Evolutionary conservation across 108 stramenopile species (phyloP), one percentile per base, ranked within the genome.

Genomic region (Pseudonitzschia multistriata): DNA sequence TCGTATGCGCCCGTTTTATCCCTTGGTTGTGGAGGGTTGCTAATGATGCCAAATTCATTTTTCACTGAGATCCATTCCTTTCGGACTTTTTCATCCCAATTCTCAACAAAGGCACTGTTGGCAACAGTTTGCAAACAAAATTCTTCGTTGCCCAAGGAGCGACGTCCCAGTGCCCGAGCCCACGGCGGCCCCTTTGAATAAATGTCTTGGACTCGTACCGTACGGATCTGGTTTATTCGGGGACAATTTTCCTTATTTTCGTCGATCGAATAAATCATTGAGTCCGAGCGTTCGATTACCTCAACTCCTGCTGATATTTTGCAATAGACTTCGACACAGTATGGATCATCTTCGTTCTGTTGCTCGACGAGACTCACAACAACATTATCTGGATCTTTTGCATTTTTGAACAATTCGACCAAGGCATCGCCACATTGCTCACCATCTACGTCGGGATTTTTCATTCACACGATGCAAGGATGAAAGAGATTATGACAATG

Each of bases 71-170:
- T 73, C 95, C 95, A 98, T 68, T 96, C 84, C 19, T 81, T 24
- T 49, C 87, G 63, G 3, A 86, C 74, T 33, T 74, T 55, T 19
- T 54, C 72, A 72, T 98, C 98, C 98, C 98, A 98, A 24, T 83
- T 71, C 35, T 83, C 49, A 4, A 77, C 78, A 68, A 98, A 94
- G 55, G 88, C 80, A 49, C 85, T 89, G 68, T 96, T 95, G 3
- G 96, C 83, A 89, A 97, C 97, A 48, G 93, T 90, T 77, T 97
- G 95, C 91, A 98, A 89, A 86, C 96, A 98, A 73, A 96, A 98
- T 74, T 98, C 96, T 86, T 98, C 97, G 67, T 96, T 95, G 30
- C 93, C 86, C 62, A 98, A 71, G 29, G 96, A 52, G 59, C 92
- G 86, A 27, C 91, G 78, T 34, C 75, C 78, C 66, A 92, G 74